Conservation (phyloP, 192 early-diverging fungal genomes). For the Allomyces javanicus region DNA sequence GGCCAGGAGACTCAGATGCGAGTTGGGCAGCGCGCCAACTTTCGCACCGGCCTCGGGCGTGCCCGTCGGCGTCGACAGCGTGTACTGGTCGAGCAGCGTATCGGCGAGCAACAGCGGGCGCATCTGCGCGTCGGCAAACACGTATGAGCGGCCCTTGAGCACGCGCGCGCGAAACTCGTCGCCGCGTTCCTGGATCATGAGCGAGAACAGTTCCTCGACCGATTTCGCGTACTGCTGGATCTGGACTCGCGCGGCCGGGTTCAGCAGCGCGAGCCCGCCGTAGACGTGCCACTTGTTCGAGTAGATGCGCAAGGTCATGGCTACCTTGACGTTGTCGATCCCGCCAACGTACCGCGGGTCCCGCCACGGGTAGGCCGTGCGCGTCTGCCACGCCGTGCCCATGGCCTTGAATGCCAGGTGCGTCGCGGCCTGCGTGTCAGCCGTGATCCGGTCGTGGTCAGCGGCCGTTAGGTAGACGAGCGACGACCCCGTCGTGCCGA, state of each 20-base stretch:
- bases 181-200: slow-evolving; percentile 77
- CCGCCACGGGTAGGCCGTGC: slow-evolving; percentile 35
- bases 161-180: slow-evolving; percentile 57
- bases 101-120: slow-evolving; percentile 60
- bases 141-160: slow-evolving; percentile 53
- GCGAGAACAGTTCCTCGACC: slow-evolving; percentile 74
- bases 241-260: slow-evolving; percentile 67
- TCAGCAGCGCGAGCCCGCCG: slow-evolving; percentile 81
- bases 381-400: slow-evolving; percentile 65
- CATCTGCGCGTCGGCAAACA: slow-evolving; percentile 49
- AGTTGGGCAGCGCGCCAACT: slow-evolving; percentile 29
- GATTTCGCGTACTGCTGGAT: slow-evolving; percentile 74
- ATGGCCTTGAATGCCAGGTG: slow-evolving; percentile 71
- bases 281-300: slow-evolving; percentile 95
- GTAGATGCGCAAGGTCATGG: slow-evolving; percentile 83
- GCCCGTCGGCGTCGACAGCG: slow-evolving; percentile 32
- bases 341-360: slow-evolving; percentile 72
- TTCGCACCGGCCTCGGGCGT: neutral
- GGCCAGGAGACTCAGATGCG: slow-evolving; percentile 78
- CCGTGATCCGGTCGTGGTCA: slow-evolving; percentile 89
- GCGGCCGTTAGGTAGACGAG: slow-evolving; percentile 56
- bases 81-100: slow-evolving; percentile 63
- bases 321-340: slow-evolving; percentile 92
- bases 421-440: slow-evolving; percentile 93
- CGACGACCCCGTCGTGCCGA: slow-evolving; percentile 58